A percentile compares a stretch with the other conserved stretches of the same genome.
phyloP scores from a whole-genome alignment of 441 rosid genomes.

The Pelargonium cotyledonis region DNA sequence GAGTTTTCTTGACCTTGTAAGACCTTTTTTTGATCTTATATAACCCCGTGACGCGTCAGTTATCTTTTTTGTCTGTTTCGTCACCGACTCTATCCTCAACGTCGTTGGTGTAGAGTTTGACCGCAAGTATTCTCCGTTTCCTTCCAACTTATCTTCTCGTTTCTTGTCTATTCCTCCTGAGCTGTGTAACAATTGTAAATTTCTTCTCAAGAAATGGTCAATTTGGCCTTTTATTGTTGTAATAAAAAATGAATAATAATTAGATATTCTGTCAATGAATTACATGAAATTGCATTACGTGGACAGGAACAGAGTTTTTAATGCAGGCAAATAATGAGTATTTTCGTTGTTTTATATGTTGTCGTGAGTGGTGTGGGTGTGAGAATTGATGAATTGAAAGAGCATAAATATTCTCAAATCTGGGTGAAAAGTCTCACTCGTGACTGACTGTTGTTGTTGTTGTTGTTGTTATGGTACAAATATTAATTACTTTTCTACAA shows the following conservation, averaged over 20 bases:
- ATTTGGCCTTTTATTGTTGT: not conserved
- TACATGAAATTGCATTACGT: not conserved
- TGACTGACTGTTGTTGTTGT: not conserved
- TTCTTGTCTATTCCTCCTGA: not conserved
- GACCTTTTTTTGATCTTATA: slow-evolving; percentile 2
- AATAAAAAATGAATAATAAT: not conserved
- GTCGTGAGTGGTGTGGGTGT: not conserved
- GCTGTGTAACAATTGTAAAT: not conserved
- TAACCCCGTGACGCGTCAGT: not conserved
- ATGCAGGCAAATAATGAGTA: not conserved
- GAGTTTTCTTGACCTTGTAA: not conserved
- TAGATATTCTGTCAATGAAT: not conserved
- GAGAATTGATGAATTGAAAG: not conserved
- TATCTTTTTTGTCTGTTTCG: not conserved
- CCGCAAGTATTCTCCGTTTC: not conserved
- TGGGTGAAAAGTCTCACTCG: slow-evolving; percentile 1
- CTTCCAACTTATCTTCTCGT: not conserved
- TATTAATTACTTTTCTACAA: not conserved
- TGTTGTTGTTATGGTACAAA: not conserved
- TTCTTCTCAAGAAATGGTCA: not conserved
- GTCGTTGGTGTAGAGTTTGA: not conserved
- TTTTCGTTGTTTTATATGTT: not conserved
- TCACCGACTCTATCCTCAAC: not conserved
- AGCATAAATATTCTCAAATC: not conserved
- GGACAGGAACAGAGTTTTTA: not conserved